Evolutionary conservation across 176 grass and related monocot genomes (phyloP).

Genomic region (Leersia perrieri): DNA sequence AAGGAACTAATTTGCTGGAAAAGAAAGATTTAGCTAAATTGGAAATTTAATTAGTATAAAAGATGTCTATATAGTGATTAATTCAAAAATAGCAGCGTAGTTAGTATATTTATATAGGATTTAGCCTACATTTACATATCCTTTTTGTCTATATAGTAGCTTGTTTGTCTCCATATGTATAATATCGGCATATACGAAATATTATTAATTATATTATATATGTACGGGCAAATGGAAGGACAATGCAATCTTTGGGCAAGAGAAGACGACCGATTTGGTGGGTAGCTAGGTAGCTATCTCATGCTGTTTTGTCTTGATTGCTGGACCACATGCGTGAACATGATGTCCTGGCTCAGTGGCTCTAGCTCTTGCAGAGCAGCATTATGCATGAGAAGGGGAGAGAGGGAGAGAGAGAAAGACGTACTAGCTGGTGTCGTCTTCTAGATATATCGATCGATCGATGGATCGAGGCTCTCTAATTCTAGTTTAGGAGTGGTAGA

Average conservation of each 20-base stretch:
- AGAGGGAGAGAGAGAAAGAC: not conserved
- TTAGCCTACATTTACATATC: too few species aligned
- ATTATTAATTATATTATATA: not conserved
- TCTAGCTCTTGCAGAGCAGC: not conserved
- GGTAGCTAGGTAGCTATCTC: not conserved
- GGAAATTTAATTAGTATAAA: too few species aligned
- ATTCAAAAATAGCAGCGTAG: too few species aligned
- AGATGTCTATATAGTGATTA: too few species aligned
- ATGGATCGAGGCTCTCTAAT: not conserved
- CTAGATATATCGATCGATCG: not conserved
- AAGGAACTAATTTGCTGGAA: too few species aligned
- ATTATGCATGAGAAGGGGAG: not conserved
- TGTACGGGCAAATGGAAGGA: conserved; percentile 9
- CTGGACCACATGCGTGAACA: not conserved
- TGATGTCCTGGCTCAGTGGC: not conserved
- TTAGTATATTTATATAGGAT: too few species aligned
- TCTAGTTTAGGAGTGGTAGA: not conserved
- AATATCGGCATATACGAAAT: too few species aligned
- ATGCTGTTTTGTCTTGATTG: not conserved
- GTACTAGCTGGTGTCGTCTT: conserved; percentile 10
- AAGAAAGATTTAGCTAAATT: too few species aligned
- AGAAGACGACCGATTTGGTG: conserved; percentile 1
- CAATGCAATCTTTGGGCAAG: conserved; percentile 13
- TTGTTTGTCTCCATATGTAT: not conserved
- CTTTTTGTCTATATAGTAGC: too few species aligned